Conservation (phyloP, 148 eudicot species). For the Heliosperma pusillum region DNA sequence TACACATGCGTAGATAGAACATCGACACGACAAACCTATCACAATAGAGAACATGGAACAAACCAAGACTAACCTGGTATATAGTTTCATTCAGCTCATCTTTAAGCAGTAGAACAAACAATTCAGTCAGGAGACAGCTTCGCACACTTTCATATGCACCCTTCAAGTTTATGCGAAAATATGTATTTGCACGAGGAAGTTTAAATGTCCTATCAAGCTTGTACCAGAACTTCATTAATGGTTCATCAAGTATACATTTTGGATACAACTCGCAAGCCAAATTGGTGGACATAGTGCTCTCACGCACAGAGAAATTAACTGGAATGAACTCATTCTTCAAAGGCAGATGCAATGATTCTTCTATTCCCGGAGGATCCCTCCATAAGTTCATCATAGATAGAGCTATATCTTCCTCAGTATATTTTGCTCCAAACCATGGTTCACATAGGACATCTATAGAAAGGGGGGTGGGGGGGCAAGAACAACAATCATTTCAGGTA, state of each 20-base stretch:
- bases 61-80: constrained; percentile 64
- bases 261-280: constrained; percentile 41
- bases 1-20: neutral
- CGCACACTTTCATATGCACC: constrained; percentile 60
- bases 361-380: constrained; percentile 75
- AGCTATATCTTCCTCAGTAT: constrained; percentile 73
- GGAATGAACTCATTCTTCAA: constrained; percentile 85
- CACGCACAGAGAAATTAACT: constrained; percentile 64
- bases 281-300: constrained; percentile 41
- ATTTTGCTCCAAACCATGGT: constrained; percentile 94
- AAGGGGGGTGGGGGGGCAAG: neutral
- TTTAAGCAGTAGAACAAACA: constrained; percentile 74
- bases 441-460: constrained; percentile 52
- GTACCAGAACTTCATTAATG: constrained; percentile 81
- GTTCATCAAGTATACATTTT: constrained; percentile 78
- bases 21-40: neutral
- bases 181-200: constrained; percentile 94
- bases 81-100: constrained; percentile 91
- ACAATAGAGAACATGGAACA: neutral
- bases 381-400: constrained; percentile 54
- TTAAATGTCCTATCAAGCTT: constrained; percentile 84
- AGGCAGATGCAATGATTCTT: constrained; percentile 75
- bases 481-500: constrained; percentile 5
- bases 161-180: constrained; percentile 76
- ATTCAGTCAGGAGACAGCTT: constrained; percentile 77